Evolutionary conservation across 2,329 filamentous ascomycete genomes (phyloP).

Genomic region (Aotearoamyces nothofagi): DNA sequence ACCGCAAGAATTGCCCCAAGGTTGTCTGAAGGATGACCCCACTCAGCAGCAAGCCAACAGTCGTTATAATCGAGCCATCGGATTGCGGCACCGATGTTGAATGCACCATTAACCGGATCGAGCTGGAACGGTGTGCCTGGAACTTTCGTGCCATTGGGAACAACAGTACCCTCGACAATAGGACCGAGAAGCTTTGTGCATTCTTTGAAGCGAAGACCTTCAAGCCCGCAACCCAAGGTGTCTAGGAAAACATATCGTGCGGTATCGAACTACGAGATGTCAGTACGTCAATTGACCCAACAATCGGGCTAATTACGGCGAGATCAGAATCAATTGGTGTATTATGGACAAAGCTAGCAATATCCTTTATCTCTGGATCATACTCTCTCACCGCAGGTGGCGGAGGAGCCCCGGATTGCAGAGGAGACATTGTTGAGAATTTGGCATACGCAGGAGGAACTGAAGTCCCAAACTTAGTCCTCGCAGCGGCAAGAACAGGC

Average conservation of each 20-base stretch:
- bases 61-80: constrained; percentile 99
- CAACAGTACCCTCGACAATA: constrained; percentile 74
- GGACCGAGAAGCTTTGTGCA: constrained; percentile 92
- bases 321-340: constrained; percentile 83
- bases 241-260: constrained; percentile 94
- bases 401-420: constrained; percentile 27
- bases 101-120: constrained; percentile 88
- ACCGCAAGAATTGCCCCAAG: constrained; percentile 91
- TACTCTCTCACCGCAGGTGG: constrained; percentile 45
- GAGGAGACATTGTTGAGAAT: constrained; percentile 22
- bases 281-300: too few relatives aligned
- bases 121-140: constrained; percentile 88
- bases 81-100: constrained; percentile 99
- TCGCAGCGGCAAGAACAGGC: constrained; percentile 12
- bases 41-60: constrained; percentile 98
- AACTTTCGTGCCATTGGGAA: constrained; percentile 84
- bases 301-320: constrained; percentile 64
- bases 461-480: constrained; percentile 9
- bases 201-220: constrained; percentile 89
- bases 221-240: constrained; percentile 89
- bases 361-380: constrained; percentile 88
- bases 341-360: constrained; percentile 88
- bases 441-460: constrained; percentile 10
- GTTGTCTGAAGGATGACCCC: constrained; percentile 98
- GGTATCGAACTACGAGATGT: constrained; percentile 63